Percentiles rank a stretch among this genome's conserved stretches.
Conservation (phyloP, 208 protist genomes). For the Giardia duodenalis region DNA sequence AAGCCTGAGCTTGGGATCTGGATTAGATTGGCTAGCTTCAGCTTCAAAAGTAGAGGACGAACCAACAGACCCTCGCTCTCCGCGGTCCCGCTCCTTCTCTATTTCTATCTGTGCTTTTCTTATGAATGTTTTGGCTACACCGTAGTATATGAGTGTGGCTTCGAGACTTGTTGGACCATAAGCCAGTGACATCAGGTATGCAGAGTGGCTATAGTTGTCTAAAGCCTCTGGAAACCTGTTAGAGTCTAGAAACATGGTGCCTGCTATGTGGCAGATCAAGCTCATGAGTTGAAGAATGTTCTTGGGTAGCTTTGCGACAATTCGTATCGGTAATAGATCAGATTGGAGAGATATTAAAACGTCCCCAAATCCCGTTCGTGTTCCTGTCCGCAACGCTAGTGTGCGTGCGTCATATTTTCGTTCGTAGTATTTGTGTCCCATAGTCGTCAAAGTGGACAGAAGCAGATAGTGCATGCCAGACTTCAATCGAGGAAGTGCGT, state of each 20-base stretch:
- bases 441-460: not conserved
- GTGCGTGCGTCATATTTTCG: not conserved
- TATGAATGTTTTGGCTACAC: not conserved
- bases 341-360: not conserved
- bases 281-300: not conserved
- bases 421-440: not conserved
- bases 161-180: slow-evolving; percentile 19
- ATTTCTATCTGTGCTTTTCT: not conserved
- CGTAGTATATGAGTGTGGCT: not conserved
- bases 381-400: not conserved
- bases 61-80: too few species aligned
- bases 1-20: too few species aligned
- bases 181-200: not conserved
- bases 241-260: not conserved
- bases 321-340: not conserved
- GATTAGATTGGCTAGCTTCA: not conserved
- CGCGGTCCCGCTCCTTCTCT: not conserved
- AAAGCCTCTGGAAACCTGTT: not conserved
- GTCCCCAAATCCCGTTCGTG: too few species aligned
- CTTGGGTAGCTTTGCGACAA: not conserved
- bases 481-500: not conserved
- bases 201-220: not conserved
- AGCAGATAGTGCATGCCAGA: not conserved
- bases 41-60: too few species aligned
- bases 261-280: not conserved